Percentiles rank a stretch among this genome's conserved stretches.
These are phyloP conservation scores for Trametes villosa DNA, from an alignment of 768 basidiomycete genomes.

Conservation along the genomic window DNA sequence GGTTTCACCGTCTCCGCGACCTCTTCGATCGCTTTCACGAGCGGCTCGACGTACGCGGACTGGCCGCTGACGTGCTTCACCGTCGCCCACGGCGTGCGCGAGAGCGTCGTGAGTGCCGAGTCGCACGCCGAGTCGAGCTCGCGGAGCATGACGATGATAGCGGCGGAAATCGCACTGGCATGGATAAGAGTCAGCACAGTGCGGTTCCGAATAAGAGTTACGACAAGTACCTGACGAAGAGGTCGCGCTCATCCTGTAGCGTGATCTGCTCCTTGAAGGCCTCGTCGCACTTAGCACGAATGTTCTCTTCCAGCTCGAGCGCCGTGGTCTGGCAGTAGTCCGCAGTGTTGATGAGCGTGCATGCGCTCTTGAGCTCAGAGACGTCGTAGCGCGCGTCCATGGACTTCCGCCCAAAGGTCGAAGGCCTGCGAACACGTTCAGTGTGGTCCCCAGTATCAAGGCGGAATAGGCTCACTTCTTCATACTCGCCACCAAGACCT, in stretches of 20 bases:
- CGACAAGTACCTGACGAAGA: slow-evolving; percentile 77
- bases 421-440: slow-evolving; percentile 40
- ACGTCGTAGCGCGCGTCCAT: slow-evolving; percentile 79
- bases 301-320: slow-evolving; percentile 91
- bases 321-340: slow-evolving; percentile 97
- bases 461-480: slow-evolving; percentile 59
- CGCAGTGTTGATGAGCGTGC: slow-evolving; percentile 93
- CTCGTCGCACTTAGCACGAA: slow-evolving; percentile 78
- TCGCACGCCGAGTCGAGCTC: slow-evolving; percentile 90
- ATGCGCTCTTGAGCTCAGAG: slow-evolving; percentile 77
- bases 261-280: slow-evolving; percentile 80
- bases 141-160: slow-evolving; percentile 76
- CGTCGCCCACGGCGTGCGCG: slow-evolving; percentile 77
- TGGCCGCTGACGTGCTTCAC: slow-evolving; percentile 86
- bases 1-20: slow-evolving; percentile 79
- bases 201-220: not conserved
- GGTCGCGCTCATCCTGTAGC: slow-evolving; percentile 83
- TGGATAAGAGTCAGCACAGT: not conserved
- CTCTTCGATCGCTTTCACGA: slow-evolving; percentile 74
- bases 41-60: slow-evolving; percentile 78
- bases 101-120: slow-evolving; percentile 73
- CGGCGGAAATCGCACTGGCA: slow-evolving; percentile 78
- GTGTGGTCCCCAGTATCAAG: not conserved
- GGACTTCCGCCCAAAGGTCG: slow-evolving; percentile 62
- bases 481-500: slow-evolving; percentile 74